These are phyloP conservation scores for Acanthamoeba rhysodes DNA, from an alignment of 208 protist species.

Conservation along the genomic window DNA sequence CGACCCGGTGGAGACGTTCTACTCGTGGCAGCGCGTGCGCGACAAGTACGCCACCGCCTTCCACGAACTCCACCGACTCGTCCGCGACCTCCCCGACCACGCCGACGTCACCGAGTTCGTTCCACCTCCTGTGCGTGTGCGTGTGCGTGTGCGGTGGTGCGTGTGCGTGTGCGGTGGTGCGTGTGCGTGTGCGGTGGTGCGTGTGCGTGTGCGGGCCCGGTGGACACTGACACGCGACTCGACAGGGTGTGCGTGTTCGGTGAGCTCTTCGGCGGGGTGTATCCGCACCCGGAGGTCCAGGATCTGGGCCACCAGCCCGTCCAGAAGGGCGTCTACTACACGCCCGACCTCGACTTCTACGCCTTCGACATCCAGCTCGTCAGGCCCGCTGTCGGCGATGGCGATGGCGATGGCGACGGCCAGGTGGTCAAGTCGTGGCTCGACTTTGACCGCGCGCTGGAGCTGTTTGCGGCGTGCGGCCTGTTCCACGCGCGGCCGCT, in stretches of 20 bases:
- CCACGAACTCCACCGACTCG: background rate
- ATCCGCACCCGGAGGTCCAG: slow-evolving; percentile 59
- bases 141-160: background rate
- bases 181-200: too few relatives aligned
- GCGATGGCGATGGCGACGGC: background rate
- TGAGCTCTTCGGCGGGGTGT: slow-evolving; percentile 23
- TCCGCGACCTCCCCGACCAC: background rate
- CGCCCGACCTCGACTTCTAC: slow-evolving; percentile 54
- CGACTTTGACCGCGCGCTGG: background rate
- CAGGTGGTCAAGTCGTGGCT: background rate
- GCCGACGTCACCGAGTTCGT: background rate
- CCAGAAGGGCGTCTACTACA: slow-evolving; percentile 73
- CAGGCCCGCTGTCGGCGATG: background rate
- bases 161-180: too few relatives aligned
- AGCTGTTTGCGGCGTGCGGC: background rate
- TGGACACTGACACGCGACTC: too few relatives aligned
- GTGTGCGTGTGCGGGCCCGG: background rate
- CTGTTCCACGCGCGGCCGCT: slow-evolving; percentile 10
- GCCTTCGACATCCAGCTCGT: slow-evolving; percentile 68
- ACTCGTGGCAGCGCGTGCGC: slow-evolving; percentile 58
- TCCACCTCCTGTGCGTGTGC: background rate
- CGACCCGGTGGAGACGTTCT: slow-evolving; percentile 63
- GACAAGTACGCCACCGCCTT: background rate
- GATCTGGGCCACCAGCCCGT: slow-evolving; percentile 28
- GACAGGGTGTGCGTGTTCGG: slow-evolving; percentile 35